Conservation (phyloP, 2,329 filamentous ascomycete species). For the Fusarium sp. region DNA sequence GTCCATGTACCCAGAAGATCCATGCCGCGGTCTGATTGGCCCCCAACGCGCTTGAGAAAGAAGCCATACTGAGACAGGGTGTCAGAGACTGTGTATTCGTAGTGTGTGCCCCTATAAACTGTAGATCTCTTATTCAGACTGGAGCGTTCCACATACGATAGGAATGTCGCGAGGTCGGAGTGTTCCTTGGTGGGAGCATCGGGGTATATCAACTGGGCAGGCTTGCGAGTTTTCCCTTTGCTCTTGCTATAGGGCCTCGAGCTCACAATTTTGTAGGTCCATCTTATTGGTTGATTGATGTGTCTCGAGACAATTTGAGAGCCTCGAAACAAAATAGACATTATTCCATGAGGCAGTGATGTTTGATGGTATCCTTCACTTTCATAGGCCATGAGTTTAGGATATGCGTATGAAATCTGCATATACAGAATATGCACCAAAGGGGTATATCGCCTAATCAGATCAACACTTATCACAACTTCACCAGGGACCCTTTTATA, state of each 20-base stretch:
- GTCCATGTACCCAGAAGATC: slow-evolving; percentile 81
- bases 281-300: background rate
- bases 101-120: slow-evolving; percentile 79
- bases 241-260: slow-evolving; percentile 25
- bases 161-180: slow-evolving; percentile 73
- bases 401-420: background rate
- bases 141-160: slow-evolving; percentile 71
- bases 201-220: slow-evolving; percentile 56
- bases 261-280: background rate
- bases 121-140: slow-evolving; percentile 68
- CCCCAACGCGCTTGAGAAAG: slow-evolving; percentile 73
- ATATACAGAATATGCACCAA: slow-evolving; percentile 34
- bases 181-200: slow-evolving; percentile 66
- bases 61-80: slow-evolving; percentile 73
- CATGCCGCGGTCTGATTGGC: slow-evolving; percentile 76
- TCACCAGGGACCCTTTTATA: background rate
- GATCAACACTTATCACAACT: background rate
- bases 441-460: slow-evolving; percentile 22
- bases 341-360: slow-evolving; percentile 25
- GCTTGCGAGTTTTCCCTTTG: slow-evolving; percentile 6
- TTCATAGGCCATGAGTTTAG: background rate
- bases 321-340: slow-evolving; percentile 28
- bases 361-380: background rate
- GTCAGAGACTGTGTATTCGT: slow-evolving; percentile 77
- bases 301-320: slow-evolving; percentile 13